A percentile compares a stretch with the other conserved stretches of the same genome.
Conservation (phyloP, 176 grass and related monocot species). For the Cenchrus fungigraminus region DNA sequence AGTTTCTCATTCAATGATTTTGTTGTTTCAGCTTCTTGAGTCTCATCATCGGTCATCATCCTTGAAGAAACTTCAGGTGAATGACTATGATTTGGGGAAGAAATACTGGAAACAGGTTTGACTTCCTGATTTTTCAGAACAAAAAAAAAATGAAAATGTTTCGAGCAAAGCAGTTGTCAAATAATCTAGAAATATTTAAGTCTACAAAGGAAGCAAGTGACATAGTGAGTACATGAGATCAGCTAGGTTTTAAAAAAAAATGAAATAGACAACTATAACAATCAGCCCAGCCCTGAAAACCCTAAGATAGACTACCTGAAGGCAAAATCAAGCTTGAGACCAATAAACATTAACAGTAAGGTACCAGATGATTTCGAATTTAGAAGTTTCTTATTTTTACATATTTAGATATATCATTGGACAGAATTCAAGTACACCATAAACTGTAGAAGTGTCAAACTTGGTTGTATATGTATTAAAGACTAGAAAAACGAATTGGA, state of each 20-base stretch:
- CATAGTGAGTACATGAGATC: neutral
- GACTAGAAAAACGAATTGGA: neutral
- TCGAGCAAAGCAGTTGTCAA: conserved; percentile 20
- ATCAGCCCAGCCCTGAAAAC: neutral
- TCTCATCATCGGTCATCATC: conserved; percentile 48
- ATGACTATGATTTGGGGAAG: conserved; percentile 59
- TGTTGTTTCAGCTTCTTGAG: conserved; percentile 41
- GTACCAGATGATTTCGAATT: neutral
- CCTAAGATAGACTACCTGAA: neutral
- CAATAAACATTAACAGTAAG: neutral
- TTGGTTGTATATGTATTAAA: neutral
- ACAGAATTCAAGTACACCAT: conserved; percentile 4
- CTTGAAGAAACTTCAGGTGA: conserved; percentile 55
- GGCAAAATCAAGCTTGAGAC: conserved; percentile 27
- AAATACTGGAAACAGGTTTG: conserved; percentile 33
- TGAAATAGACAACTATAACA: conserved; percentile 20
- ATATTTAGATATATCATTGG: conserved; percentile 9
- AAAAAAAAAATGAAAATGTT: conserved; percentile 30
- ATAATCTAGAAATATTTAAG: conserved; percentile 1
- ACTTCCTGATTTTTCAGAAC: conserved; percentile 47
- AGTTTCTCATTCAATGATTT: conserved; percentile 53
- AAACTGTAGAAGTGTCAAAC: neutral
- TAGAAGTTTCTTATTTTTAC: neutral
- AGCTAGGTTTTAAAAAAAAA: neutral
- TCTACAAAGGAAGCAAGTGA: neutral